Base-by-base conservation (phyloP, 2,329 filamentous ascomycete species). In the Aspergillus intermedius region DNA sequence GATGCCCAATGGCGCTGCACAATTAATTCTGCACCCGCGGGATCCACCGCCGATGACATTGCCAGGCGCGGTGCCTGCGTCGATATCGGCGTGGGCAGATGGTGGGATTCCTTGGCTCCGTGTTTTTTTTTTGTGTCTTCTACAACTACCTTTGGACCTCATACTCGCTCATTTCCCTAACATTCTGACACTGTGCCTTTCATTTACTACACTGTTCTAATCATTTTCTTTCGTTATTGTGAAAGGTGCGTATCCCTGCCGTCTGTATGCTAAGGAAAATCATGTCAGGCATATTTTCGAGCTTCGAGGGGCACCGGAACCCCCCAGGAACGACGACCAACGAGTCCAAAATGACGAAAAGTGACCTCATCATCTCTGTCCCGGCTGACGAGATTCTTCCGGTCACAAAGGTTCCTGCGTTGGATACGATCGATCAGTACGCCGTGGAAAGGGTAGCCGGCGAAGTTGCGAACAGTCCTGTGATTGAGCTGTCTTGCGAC, bases 381-480 rank as follows among this genome's bases (percentile, higher is more conserved):
- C 17, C 25, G 25, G 37, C 28, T 37, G 9, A 37, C 40, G 50
- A 54, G n/a, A 23, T 48, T 35, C 30, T 56, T 13, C 60, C 60
- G 1, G 46, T 59, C 13, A 62, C 60, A 21, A 63, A 59, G 44
- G 47, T 63, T 30, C 60, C 60, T 30, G 53, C 58, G 8, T 47
- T 63, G 44, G 56, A 63, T 42, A 60, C 59, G 3, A 46, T 57
- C 46, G 59, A 63, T 46, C 55, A 48, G 19, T 61, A 62, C 51
- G 54, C 46, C 12, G 49, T 54, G 12, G 48, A 55, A n/a, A 46
- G 35, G 9, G 12, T 45, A 39, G 25, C 42, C 8, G 48, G 35
- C 2, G 34, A 40, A 6, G 41, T 51, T 28, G 51, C 42, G n/a
- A 45, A 40, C 17, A 54, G 51, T 40, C 44, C 52, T 13, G 43